A percentile compares a stretch with the other conserved stretches of the same genome.
phyloP scores from a whole-genome alignment of 1,284 basidiomycete genomes.

The Boletus semigastroideus region DNA sequence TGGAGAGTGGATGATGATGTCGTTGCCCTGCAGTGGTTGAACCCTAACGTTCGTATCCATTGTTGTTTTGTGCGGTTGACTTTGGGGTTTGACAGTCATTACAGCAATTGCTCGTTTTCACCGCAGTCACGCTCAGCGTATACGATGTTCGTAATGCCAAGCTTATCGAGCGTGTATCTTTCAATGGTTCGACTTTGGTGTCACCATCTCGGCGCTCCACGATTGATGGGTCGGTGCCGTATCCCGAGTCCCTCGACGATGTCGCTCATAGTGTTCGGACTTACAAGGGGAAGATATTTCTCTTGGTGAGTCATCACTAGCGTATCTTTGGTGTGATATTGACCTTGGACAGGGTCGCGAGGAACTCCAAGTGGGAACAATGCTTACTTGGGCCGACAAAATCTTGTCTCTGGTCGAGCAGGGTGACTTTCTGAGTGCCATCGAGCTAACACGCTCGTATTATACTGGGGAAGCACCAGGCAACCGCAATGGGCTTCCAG shows the following conservation, averaged over 20 bases:
- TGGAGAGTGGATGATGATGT: conserved; percentile 60
- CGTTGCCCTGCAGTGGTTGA: conserved; percentile 73
- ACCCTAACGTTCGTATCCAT: conserved; percentile 65
- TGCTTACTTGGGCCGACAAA: conserved; percentile 95
- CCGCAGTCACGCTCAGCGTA: conserved; percentile 59
- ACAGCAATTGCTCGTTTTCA: conserved; percentile 67
- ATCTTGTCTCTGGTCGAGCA: conserved; percentile 82
- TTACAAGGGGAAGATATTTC: conserved; percentile 90
- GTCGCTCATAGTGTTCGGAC: conserved; percentile 74
- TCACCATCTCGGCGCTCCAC: conserved; percentile 53
- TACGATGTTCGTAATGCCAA: conserved; percentile 62
- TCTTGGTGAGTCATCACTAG: conserved; percentile 62
- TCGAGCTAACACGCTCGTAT: conserved; percentile 83
- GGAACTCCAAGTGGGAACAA: conserved; percentile 79
- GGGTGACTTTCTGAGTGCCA: conserved; percentile 90
- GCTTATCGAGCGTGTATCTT: conserved; percentile 57
- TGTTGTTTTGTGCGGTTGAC: conserved; percentile 3
- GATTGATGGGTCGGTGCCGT: conserved; percentile 45
- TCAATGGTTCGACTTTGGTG: conserved; percentile 55
- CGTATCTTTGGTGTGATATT: conserved; percentile 1
- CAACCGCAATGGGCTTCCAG: conserved; percentile 86
- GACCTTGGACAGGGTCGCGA: conserved; percentile 51
- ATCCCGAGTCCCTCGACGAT: conserved; percentile 50
- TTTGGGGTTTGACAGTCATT: conserved; percentile 11
- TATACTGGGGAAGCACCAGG: conserved; percentile 83